Evolutionary conservation across 1,284 basidiomycete species (phyloP), one percentile per base, ranked within the genome.

Genomic region (Puccinia sorghi): DNA sequence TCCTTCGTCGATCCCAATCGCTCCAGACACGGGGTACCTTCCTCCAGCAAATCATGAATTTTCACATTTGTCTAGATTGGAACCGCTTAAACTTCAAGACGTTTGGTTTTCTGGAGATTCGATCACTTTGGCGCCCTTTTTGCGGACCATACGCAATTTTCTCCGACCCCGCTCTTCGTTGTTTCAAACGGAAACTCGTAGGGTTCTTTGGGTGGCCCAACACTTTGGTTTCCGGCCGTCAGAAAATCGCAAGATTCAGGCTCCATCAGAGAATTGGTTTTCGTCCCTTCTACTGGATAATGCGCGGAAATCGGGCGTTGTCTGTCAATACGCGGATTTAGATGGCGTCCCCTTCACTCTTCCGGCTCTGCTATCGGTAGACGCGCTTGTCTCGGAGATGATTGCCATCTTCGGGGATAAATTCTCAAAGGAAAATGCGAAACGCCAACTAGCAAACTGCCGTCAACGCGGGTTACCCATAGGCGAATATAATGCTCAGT

Each of bases 221-320:
- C 66, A 69, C 37, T 69, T 69, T 22, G 43, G 48, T 4, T 69
- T 48, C 22, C 8, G 13, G 9, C 22, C 66, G 5, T 69, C 43
- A 7, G 43, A 11, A 6, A 11, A 39, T 12, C 12, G 25, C 6
- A 69, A 46, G 43, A 22, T 3, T 27, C 6, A 11, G 5, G 22
- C 41, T 50, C 66, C 41, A 32, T 27, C 66, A 22, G 32, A 46
- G 17, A 69, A 69, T 20, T 69, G 66, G 66, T 69, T 32, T 13
- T 15, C 25, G 22, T 69, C 22, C 4, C 13, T 69, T 3, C 11
- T 69, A 15, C 22, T 22, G n/a, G 17, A 43, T 13, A 69, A 69
- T 22, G 27, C 43, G 8, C 61, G 61, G 4, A 8, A 15, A 5
- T 32, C 37, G 37, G 61, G 25, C 4, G 3, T 25, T 22, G 17